Percentiles rank a stretch among this genome's conserved stretches.
phyloP scores from a whole-genome alignment of 2,329 filamentous ascomycete species.

The Curvularia sp. region DNA sequence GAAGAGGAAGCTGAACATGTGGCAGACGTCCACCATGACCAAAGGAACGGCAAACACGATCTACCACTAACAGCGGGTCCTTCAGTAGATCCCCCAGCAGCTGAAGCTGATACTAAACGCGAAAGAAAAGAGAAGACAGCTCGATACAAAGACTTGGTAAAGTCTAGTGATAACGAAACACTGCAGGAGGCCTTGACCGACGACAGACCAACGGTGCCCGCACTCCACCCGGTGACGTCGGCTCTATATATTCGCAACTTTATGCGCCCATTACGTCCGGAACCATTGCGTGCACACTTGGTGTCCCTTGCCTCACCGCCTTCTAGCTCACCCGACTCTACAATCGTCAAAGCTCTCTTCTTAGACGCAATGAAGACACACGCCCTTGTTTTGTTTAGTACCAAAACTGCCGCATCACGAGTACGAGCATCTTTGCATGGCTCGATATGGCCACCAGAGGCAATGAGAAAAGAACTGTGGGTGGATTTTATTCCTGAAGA shows the following conservation, averaged over 20 bases:
- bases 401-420: conserved; percentile 73
- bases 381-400: conserved; percentile 78
- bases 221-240: conserved; percentile 53
- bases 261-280: conserved; percentile 81
- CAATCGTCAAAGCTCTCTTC: conserved; percentile 72
- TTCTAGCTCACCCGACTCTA: conserved; percentile 57
- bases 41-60: conserved; percentile 10
- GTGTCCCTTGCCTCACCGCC: conserved; percentile 70
- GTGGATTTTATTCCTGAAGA: conserved; percentile 88
- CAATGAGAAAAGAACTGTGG: conserved; percentile 81
- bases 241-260: conserved; percentile 86
- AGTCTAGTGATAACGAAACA: conserved; percentile 23
- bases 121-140: conserved; percentile 43
- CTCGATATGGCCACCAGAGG: conserved; percentile 85
- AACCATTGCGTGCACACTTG: conserved; percentile 72
- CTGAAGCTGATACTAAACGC: conserved; percentile 17
- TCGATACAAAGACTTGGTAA: conserved; percentile 47
- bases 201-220: conserved; percentile 45
- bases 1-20: conserved; percentile 28
- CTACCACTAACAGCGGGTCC: conserved; percentile 8
- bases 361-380: conserved; percentile 88
- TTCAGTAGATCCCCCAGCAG: conserved; percentile 8
- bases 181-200: conserved; percentile 31
- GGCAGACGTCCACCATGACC: conserved; percentile 10
- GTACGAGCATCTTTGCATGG: conserved; percentile 80